Evolutionary conservation across 2,329 filamentous ascomycete genomes (phyloP).

Genomic region (Fusarium ramigenum): DNA sequence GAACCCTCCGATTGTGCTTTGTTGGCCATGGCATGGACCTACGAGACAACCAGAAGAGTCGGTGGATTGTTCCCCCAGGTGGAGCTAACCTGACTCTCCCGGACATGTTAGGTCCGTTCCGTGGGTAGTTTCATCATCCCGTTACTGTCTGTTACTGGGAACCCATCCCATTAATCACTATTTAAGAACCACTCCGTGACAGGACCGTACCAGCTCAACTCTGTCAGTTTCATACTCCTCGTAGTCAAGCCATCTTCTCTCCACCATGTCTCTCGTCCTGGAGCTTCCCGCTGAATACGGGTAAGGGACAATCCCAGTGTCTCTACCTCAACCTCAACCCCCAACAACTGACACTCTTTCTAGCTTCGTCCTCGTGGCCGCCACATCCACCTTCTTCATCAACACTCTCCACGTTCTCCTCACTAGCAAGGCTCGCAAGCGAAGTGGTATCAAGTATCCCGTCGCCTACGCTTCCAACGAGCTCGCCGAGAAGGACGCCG

Average conservation of each 20-base stretch:
- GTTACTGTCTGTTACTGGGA: neutral
- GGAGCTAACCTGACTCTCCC: slow-evolving; percentile 23
- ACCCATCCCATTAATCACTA: neutral
- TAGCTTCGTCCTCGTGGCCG: slow-evolving; percentile 70
- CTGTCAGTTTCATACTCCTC: neutral
- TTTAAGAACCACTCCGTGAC: slow-evolving; percentile 26
- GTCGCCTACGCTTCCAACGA: slow-evolving; percentile 65
- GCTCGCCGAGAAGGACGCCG: slow-evolving; percentile 62
- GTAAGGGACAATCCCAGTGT: slow-evolving; percentile 48
- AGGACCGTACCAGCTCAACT: neutral
- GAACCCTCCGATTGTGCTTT: neutral
- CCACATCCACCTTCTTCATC: slow-evolving; percentile 66
- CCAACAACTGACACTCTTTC: slow-evolving; percentile 1
- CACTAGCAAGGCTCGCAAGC: slow-evolving; percentile 60
- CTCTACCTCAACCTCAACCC: neutral
- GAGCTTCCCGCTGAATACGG: slow-evolving; percentile 61
- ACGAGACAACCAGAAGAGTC: neutral
- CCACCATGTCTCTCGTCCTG: slow-evolving; percentile 55
- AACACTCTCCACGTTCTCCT: slow-evolving; percentile 62
- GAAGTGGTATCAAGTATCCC: slow-evolving; percentile 65
- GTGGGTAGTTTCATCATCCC: slow-evolving; percentile 14
- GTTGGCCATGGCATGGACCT: neutral
- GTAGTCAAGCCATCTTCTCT: neutral
- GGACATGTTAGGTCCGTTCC: slow-evolving; percentile 22
- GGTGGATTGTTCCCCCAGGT: slow-evolving; percentile 8